A percentile compares a stretch with the other conserved stretches of the same genome.
Conservation (phyloP, 257 asterid species). For the Petunia secreta region DNA sequence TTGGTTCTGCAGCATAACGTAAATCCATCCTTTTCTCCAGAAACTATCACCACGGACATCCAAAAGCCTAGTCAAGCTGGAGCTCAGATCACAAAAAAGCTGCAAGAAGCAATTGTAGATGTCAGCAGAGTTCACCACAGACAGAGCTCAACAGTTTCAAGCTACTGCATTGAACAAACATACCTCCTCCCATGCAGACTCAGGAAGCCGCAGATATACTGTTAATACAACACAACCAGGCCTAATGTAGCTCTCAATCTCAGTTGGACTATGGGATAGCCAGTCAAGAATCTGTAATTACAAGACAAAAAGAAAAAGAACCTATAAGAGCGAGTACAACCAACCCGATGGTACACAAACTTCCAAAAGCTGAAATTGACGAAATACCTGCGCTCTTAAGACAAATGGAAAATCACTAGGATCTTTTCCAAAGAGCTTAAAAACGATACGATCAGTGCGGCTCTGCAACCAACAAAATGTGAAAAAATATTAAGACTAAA, state of each 20-base stretch:
- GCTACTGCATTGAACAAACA: conserved; percentile 46
- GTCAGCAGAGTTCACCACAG: conserved; percentile 23
- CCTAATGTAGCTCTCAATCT: conserved; percentile 90
- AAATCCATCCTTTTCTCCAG: conserved; percentile 86
- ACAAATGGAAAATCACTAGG: conserved; percentile 73
- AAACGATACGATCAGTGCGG: conserved; percentile 82
- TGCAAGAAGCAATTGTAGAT: conserved; percentile 35
- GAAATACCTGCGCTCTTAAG: conserved; percentile 71
- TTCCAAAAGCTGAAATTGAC: not conserved
- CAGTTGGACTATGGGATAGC: conserved; percentile 84
- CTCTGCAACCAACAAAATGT: conserved; percentile 44
- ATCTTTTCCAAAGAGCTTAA: conserved; percentile 81
- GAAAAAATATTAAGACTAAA: not conserved
- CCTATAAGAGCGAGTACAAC: conserved; percentile 24
- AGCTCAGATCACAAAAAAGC: conserved; percentile 66
- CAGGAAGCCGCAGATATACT: conserved; percentile 63
- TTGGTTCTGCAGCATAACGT: conserved; percentile 69
- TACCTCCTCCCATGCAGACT: conserved; percentile 86
- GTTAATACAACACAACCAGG: conserved; percentile 90
- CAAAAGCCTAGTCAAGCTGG: conserved; percentile 71
- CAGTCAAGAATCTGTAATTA: conserved; percentile 83
- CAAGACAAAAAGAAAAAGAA: conserved; percentile 24
- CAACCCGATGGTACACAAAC: not conserved
- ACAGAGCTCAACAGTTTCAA: conserved; percentile 45
- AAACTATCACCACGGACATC: conserved; percentile 53